Base-by-base conservation (phyloP, 768 basidiomycete species). In the Dacryopinax spathularia region DNA sequence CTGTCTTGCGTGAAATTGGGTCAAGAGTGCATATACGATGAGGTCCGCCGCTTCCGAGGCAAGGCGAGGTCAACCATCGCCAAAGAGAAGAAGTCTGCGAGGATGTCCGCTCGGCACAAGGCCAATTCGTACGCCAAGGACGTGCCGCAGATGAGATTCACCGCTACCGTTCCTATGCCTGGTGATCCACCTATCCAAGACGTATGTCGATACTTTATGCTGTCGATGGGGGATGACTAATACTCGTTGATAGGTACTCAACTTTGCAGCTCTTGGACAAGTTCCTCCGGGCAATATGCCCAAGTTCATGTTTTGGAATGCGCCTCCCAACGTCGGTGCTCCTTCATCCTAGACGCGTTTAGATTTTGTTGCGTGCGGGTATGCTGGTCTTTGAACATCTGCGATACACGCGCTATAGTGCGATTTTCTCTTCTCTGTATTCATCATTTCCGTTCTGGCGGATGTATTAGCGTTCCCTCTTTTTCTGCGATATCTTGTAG, bases 281-380 rank as follows among this genome's bases (percentile, higher is more conserved):
- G 31, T 56, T 22, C 48, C 48, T 56, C 48, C 48, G 15, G 48
- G 48, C 25, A 56, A 56, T 29, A 56, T 56, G 48, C 48, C 48
- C 12, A 56, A 56, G 48, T 56, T 56, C 48, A 56, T 56, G 48
- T 56, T 56, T 29, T 56, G 48, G 48, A 56, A 56, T 29, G 48
- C 48, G 48, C 48, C 48, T 2, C 48, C 48, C 6, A 56, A 56
- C 18, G 48, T 56, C 25, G 48, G 29, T 5, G 48, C 48, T 3
- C 29, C 48, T 27, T 27, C 48, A 4, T 9, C 48, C 25, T 56
- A 56, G 20, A 27, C 48, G 13, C 10, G 6, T 10, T 15, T 31
- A 13, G 9, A 56, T 13, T 27, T 56, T 44, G 43, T n/a, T n/a
- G n/a, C n/a, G n/a, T n/a, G n/a, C n/a, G n/a, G 48, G 9, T 56